Evolutionary conservation across 2,329 filamentous ascomycete genomes (phyloP).

Genomic region (Aureobasidium sp.): DNA sequence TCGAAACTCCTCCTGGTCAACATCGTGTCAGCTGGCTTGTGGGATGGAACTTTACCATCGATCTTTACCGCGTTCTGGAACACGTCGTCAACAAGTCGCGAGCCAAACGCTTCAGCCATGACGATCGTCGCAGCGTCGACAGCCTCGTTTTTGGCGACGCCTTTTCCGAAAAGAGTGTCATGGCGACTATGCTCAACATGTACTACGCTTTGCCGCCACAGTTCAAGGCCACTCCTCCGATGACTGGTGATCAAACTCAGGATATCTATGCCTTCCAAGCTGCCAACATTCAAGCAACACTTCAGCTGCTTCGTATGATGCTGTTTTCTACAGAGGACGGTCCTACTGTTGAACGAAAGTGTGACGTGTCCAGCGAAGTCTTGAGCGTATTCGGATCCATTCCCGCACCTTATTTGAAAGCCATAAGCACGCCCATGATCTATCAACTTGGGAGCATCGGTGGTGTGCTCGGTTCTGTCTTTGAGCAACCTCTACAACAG

Average conservation of each 20-base stretch:
- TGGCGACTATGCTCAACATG: conserved; percentile 22
- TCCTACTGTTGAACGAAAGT: conserved; percentile 34
- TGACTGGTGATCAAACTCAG: conserved; percentile 27
- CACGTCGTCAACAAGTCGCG: conserved; percentile 31
- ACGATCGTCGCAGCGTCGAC: conserved; percentile 12
- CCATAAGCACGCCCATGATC: conserved; percentile 41
- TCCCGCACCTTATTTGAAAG: conserved; percentile 37
- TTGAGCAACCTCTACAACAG: conserved; percentile 36
- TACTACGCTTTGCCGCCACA: conserved; percentile 23
- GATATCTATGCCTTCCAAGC: conserved; percentile 41
- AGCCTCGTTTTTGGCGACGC: conserved; percentile 20
- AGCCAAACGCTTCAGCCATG: conserved; percentile 19
- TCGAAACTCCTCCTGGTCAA: conserved; percentile 6
- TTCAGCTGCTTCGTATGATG: conserved; percentile 42
- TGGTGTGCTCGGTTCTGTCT: conserved; percentile 39
- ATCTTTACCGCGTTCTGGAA: conserved; percentile 49
- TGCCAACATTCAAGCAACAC: conserved; percentile 42
- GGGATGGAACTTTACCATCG: conserved; percentile 51
- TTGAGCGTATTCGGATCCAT: conserved; percentile 36
- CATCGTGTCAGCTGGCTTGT: conserved; percentile 37
- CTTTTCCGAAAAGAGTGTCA: conserved; percentile 21
- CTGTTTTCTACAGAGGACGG: conserved; percentile 22
- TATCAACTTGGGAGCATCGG: conserved; percentile 43
- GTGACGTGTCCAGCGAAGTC: conserved; percentile 37
- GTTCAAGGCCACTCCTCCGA: conserved; percentile 22